phyloP scores from a whole-genome alignment of 1,284 basidiomycete species.

The Pterula multifida region DNA sequence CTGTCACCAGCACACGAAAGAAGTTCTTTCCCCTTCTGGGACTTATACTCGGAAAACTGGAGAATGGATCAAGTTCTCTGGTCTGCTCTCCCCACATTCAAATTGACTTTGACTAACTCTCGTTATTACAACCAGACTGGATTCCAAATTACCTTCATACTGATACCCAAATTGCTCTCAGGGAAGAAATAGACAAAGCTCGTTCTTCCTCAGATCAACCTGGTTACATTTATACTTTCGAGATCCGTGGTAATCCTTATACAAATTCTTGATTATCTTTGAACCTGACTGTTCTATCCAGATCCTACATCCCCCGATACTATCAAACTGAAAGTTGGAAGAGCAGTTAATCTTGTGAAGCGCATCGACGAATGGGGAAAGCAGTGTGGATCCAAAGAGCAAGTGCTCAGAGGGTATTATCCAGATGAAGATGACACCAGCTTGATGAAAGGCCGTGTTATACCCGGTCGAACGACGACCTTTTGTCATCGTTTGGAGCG shows the following conservation, averaged over 20 bases:
- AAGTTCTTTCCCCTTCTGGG: slow-evolving; percentile 37
- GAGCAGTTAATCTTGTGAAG: slow-evolving; percentile 32
- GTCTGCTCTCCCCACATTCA: slow-evolving; percentile 20
- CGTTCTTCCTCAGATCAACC: slow-evolving; percentile 42
- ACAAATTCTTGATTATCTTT: too few relatives aligned
- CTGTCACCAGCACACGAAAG: slow-evolving; percentile 57
- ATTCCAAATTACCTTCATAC: slow-evolving; percentile 53
- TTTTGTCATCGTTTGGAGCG: slow-evolving; percentile 42
- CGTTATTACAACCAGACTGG: slow-evolving; percentile 36
- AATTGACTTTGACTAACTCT: slow-evolving; percentile 3
- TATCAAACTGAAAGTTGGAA: slow-evolving; percentile 40
- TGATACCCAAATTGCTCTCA: slow-evolving; percentile 50
- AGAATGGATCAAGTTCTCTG: slow-evolving; percentile 43
- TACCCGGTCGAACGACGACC: slow-evolving; percentile 39
- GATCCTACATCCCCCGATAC: slow-evolving; percentile 19
- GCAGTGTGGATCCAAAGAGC: slow-evolving; percentile 42
- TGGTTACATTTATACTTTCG: slow-evolving; percentile 71
- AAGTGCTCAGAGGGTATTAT: slow-evolving; percentile 40
- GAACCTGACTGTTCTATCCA: too few relatives aligned
- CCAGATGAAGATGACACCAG: slow-evolving; percentile 18
- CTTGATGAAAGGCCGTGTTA: slow-evolving; percentile 32
- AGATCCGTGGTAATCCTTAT: slow-evolving; percentile 45
- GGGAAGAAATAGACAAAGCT: slow-evolving; percentile 61
- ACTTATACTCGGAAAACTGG: slow-evolving; percentile 42
- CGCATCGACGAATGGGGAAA: slow-evolving; percentile 64